phyloP scores from a whole-genome alignment of 805 yeast species.

The Candida koratica region DNA sequence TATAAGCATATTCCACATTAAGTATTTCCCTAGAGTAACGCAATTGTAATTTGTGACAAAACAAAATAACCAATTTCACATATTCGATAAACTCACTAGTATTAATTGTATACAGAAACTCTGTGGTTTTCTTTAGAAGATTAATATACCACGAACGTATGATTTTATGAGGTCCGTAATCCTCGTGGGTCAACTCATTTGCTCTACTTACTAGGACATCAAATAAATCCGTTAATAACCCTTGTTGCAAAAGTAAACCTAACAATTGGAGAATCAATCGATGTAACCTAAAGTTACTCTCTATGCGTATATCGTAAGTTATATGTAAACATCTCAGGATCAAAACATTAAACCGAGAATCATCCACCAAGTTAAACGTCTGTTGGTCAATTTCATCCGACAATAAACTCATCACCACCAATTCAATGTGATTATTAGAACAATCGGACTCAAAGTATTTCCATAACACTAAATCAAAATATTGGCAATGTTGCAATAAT shows the following conservation, averaged over 20 bases:
- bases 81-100: constrained; percentile 6
- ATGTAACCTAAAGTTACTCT: constrained; percentile 9
- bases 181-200: neutral
- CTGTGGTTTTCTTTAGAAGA: constrained; percentile 6
- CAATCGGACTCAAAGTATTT: constrained; percentile 36
- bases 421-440: constrained; percentile 37
- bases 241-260: neutral
- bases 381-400: constrained; percentile 7
- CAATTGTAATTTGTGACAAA: neutral
- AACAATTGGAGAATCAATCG: constrained; percentile 7
- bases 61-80: constrained; percentile 1
- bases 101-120: constrained; percentile 7
- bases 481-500: neutral
- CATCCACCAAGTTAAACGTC: constrained; percentile 14
- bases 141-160: constrained; percentile 10
- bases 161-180: constrained; percentile 10
- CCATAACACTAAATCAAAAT: constrained; percentile 4
- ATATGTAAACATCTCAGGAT: constrained; percentile 17
- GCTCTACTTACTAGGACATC: neutral
- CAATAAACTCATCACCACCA: constrained; percentile 22
- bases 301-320: constrained; percentile 7
- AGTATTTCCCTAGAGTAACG: neutral
- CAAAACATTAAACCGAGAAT: constrained; percentile 18
- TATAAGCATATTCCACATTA: neutral
- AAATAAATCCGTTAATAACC: neutral